Base-by-base conservation (phyloP, 2,329 filamentous ascomycete species). In the Phyllosticta citriasiana region DNA sequence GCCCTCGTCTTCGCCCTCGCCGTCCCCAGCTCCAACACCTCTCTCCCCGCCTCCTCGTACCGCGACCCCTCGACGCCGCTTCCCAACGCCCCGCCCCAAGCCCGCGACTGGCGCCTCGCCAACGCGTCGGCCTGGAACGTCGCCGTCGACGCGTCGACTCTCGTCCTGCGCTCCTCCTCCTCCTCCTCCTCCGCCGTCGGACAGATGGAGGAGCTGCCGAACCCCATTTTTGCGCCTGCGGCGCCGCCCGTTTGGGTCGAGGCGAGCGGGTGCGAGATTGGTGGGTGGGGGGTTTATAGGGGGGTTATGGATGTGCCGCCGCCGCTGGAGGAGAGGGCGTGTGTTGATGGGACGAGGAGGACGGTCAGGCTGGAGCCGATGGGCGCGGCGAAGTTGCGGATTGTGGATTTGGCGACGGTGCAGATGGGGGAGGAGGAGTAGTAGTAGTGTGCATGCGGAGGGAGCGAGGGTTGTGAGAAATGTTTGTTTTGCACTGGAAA, bases 1-100 rank as follows among this genome's bases (percentile, higher is more conserved):
- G 65, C 73, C 12, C 67, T 76, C 19, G 60, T 75, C 26, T 76
- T 74, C 65, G 73, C 73, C 14, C 68, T 76, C 51, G 65, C 72
- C 22, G 64, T 76, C 40, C 61, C 63, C 1, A 62, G 64, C 59
- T 62, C 62, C 16, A 69, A 66, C 57, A 66, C 65, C 5, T 66
- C 65, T 14, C 62, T 64, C 19, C 27, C 58, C 7, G 66, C 69
- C 3, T 67, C 66, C 40, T 51, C 62, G 30, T 67, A 63, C 52
- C 61, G 62, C 60, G 40, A 62, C 27, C 4, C 61, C 3, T 3
- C 19, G 19, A 19, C 51, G 16, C 63, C 66, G 47, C 33, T 62
- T 4, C 35, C 30, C 51, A 55, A 53, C 57, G 59, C 63, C 1
- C 69, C 72, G 6, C 55, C 65, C 3, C 51, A 67, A 57, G 66